Conservation (phyloP, 768 basidiomycete genomes). For the Amanita rubescens region DNA sequence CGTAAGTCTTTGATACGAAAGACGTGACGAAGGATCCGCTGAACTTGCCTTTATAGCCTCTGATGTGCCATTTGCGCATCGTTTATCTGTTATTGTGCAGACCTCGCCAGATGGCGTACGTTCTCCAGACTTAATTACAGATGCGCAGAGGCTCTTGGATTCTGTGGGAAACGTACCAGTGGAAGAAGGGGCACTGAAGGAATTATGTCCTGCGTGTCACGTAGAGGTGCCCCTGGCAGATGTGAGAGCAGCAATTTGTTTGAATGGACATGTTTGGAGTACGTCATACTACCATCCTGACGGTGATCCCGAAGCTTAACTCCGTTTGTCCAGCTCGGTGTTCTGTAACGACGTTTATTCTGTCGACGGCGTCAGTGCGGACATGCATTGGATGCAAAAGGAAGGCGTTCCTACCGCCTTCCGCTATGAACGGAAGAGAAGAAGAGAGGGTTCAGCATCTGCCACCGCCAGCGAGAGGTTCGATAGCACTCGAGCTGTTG, state of each 20-base stretch:
- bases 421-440: slow-evolving; percentile 19
- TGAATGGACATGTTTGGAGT: slow-evolving; percentile 77
- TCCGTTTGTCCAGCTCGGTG: slow-evolving; percentile 52
- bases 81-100: not conserved
- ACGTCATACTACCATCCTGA: slow-evolving; percentile 18
- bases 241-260: slow-evolving; percentile 53
- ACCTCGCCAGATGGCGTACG: not conserved
- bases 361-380: slow-evolving; percentile 69
- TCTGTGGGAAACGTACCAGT: slow-evolving; percentile 27
- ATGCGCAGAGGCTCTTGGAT: slow-evolving; percentile 18
- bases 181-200: slow-evolving; percentile 27
- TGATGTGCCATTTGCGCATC: slow-evolving; percentile 54
- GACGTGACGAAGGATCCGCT: not conserved
- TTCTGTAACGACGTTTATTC: slow-evolving; percentile 72
- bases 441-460: slow-evolving; percentile 29
- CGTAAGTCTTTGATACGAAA: slow-evolving; percentile 25
- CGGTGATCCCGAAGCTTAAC: slow-evolving; percentile 7
- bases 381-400: slow-evolving; percentile 78
- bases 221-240: slow-evolving; percentile 52
- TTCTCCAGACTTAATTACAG: not conserved
- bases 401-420: slow-evolving; percentile 68
- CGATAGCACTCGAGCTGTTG: slow-evolving; percentile 58
- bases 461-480: slow-evolving; percentile 43
- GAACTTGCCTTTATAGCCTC: slow-evolving; percentile 29
- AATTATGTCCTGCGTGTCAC: slow-evolving; percentile 71